Base-by-base conservation (phyloP, 768 basidiomycete genomes). In the Tulasnella sp. region DNA sequence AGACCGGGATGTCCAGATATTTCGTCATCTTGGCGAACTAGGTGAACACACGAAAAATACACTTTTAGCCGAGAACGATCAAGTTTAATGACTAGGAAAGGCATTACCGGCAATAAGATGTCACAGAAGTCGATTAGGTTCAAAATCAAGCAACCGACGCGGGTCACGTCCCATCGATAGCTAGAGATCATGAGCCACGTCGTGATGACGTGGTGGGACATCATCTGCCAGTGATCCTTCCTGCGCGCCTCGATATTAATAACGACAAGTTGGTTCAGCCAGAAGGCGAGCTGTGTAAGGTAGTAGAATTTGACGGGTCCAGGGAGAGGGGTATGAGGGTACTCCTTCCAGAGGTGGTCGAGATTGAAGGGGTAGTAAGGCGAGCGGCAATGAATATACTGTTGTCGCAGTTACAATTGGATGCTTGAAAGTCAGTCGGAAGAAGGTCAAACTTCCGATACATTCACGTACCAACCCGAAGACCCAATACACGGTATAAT, bases 151-250 rank as follows among this genome's bases (percentile, higher is more conserved):
- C 86, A 89, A 15, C 96, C 96, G 45, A 94, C 80, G 47, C 93
- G 86, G 8, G 90, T 95, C 69, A 84, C 85, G 72, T 93, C 86
- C 69, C 77, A 81, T 62, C 78, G 77, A 73, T 96, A 98, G 70
- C 88, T 92, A 42, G 75, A 67, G 32, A 76, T 71, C 73, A 97
- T 82, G 63, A 99, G 80, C 51, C 77, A 68, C 62, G 93, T 78
- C 11, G 93, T 95, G 65, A 98, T 86, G 65, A 95, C 69, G 70
- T 99, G 96, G 74, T 99, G 96, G 24, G 84, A 75, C 80, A 97
- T 87, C 95, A 97, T 97, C 72, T 97, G 95, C 66, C 76, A 75
- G 71, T 97, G 91, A 71, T 99, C 96, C 70, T 90, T 92, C 59
- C 96, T 78, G 56, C 83, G 80, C 41, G 84, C 91, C 71, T 99